Evolutionary conservation across 2,329 filamentous ascomycete species (phyloP).

Genomic region (Diaporthe capsici): DNA sequence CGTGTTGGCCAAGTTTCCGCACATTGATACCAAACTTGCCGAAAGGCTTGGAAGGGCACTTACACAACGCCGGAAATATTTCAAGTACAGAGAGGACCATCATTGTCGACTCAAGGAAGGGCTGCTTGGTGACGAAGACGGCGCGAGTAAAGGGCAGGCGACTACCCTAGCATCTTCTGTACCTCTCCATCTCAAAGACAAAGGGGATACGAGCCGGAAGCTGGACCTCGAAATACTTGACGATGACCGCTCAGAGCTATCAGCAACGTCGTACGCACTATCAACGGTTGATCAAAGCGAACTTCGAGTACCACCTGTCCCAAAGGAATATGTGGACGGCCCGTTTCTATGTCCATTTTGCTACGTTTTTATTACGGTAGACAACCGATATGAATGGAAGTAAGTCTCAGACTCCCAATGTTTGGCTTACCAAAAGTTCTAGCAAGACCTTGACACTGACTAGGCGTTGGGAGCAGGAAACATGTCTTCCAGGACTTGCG

Average conservation of each 20-base stretch:
- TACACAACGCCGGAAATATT: slow-evolving; percentile 2
- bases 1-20: slow-evolving; percentile 4
- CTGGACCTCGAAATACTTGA: background rate
- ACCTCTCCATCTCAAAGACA: slow-evolving; percentile 23
- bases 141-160: background rate
- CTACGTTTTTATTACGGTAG: slow-evolving; percentile 6
- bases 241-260: slow-evolving; percentile 14
- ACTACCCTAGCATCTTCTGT: slow-evolving; percentile 24
- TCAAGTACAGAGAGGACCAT: slow-evolving; percentile 29
- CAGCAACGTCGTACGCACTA: slow-evolving; percentile 2
- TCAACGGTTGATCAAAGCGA: slow-evolving; percentile 8
- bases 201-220: background rate
- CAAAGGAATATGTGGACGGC: background rate
- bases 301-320: slow-evolving; percentile 10
- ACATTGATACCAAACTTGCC: background rate
- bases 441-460: background rate
- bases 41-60: background rate
- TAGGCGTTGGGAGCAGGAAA: background rate
- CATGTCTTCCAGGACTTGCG: slow-evolving; percentile 17
- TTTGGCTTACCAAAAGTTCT: background rate
- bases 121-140: background rate
- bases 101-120: slow-evolving; percentile 10
- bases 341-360: slow-evolving; percentile 24
- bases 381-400: slow-evolving; percentile 12
- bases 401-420: background rate